Base-by-base conservation (phyloP, 2,329 filamentous ascomycete species). In the Cordyceps farinosa region DNA sequence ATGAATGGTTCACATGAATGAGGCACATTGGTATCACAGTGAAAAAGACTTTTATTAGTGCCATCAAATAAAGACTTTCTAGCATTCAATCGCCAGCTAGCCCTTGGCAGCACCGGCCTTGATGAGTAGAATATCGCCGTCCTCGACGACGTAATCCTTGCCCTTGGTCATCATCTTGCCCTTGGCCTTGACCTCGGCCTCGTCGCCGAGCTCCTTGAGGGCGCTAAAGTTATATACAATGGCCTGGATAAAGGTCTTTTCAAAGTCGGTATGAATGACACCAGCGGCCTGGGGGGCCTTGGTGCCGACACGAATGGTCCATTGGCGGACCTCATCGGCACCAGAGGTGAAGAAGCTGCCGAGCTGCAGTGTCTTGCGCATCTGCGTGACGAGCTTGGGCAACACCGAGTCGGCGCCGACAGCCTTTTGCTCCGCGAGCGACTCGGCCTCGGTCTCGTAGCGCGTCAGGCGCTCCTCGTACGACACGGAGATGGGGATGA, bases 161-260 rank as follows among this genome's bases (percentile, higher is more conserved):
- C 95, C 95, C 84, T 99, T 99, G 64, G 94, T 98, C 89, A 97
- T 91, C 69, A 99, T 78, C 83, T 99, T 99, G 72, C 95, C 95
- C 78, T 94, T 94, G 32, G 94, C 86, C 83, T 93, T 96, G 69
- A 97, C 90, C 69, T 90, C 86, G 30, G 87, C 82, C 81, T 99
- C 95, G 68, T 96, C 92, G 59, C 94, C 94, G 55, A 90, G 81
- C 78, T 98, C 95, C 80, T 89, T 92, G 61, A 99, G 81, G 2
- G 84, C 79, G 32, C 75, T 82, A 79, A 87, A 99, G 81, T 97
- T 98, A 81, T 96, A 98, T 36, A 97, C 92, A 67, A 99, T 85
- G 67, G 84, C 90, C 80, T 99, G 96, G 71, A 99, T 99, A 76
- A 99, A 99, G 0, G 96, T 99, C 88, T 99, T 99, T 79, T 99